Conservation (phyloP, 2,329 filamentous ascomycete species). For the Rosellinia necatrix region DNA sequence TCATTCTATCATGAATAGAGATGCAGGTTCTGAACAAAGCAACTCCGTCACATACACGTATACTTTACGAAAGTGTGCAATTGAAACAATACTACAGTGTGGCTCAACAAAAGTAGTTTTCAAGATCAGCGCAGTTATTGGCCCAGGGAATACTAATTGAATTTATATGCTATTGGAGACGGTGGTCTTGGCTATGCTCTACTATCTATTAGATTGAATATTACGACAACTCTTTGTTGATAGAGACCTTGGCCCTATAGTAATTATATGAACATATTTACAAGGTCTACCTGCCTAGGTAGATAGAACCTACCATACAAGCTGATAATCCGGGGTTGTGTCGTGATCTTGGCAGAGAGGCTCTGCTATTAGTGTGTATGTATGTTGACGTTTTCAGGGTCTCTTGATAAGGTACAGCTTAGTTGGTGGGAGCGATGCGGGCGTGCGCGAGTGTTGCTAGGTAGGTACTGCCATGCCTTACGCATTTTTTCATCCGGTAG, state of each 20-base stretch:
- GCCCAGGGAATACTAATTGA: too few species aligned
- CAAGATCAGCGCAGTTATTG: too few species aligned
- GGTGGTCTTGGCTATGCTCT: too few species aligned
- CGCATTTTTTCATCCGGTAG: too few species aligned
- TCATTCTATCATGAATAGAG: neutral
- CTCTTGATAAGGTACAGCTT: neutral
- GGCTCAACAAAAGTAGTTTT: too few species aligned
- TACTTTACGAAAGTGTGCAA: neutral
- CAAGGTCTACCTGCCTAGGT: neutral
- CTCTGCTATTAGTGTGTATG: slow-evolving; percentile 29
- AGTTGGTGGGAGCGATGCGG: neutral
- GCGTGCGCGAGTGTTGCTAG: neutral
- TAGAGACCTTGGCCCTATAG: too few species aligned
- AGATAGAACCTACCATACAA: too few species aligned
- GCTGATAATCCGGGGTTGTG: slow-evolving; percentile 15
- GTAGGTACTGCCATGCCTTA: neutral
- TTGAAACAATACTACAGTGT: neutral
- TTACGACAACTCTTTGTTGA: too few species aligned
- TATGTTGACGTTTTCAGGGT: slow-evolving; percentile 14
- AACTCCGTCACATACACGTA: neutral
- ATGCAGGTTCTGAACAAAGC: slow-evolving; percentile 3
- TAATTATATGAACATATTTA: too few species aligned
- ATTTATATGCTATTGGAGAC: too few species aligned
- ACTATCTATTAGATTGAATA: too few species aligned
- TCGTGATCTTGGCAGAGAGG: slow-evolving; percentile 27